Evolutionary conservation across 73 alveolate genomes (phyloP), one percentile per base, ranked within the genome.

Genomic region (Uronychia setigera): DNA sequence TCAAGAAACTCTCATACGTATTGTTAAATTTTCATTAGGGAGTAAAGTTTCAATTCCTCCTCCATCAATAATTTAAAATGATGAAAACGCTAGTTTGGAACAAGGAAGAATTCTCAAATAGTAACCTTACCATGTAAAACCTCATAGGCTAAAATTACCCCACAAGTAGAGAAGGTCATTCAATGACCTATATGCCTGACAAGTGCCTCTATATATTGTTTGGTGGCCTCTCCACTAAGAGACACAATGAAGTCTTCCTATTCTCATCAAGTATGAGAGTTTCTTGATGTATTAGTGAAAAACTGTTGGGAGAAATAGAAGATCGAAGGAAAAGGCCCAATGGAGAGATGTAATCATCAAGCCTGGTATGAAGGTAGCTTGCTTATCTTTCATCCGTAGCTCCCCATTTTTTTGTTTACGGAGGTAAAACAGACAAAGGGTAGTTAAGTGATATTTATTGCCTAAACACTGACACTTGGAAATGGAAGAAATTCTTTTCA

Each of bases 291-390:
- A 27, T 28, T 58, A 76, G 81, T 25, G 1, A 25, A 67, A 0
- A 85, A 85, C 80, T 26, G 82, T 1, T 85, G 92, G 92, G 74
- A 78, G 26, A 31, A 75, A 26, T 29, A 46, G n/a, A 83, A 85
- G 35, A 31, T 77, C 1, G 78, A 85, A 85, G 92, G 92, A 31
- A 85, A 78, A 58, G 87, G 82, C 35, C 92, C 92, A 0, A 25
- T 76, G 1, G 87, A 82, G 11, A 77, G 92, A 85, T 57, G 77
- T 34, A 34, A 78, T 58, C 92, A 85, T 32, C 29, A 29, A 26
- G 92, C 92, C 1, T 85, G 92, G 92, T 85, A 29, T 78, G 87
- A 85, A n/a, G n/a, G n/a, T n/a, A n/a, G n/a, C n/a, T n/a, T n/a
- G n/a, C n/a, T n/a, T n/a, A n/a, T n/a, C 67, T 46, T 19, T 46